These are phyloP conservation scores for Zygoascus sp. DNA, from an alignment of 1,139 yeast genomes.

Conservation along the genomic window DNA sequence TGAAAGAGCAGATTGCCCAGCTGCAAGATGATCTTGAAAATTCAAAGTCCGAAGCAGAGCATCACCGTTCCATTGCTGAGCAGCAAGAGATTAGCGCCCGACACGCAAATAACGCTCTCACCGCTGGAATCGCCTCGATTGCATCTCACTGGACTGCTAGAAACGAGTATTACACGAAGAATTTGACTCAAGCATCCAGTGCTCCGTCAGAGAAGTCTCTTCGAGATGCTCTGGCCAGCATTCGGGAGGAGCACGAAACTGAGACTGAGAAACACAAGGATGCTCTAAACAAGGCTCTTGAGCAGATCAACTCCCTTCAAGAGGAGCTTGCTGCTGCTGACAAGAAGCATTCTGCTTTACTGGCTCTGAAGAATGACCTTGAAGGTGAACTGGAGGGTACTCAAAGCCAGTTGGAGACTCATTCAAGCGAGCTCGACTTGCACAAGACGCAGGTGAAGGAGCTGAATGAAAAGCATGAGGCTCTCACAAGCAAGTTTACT, in stretches of 20 bases:
- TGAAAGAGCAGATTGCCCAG: slow-evolving; percentile 23
- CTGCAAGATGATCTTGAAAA: slow-evolving; percentile 18
- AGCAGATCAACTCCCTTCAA: slow-evolving; percentile 9
- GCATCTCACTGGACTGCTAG: slow-evolving; percentile 32
- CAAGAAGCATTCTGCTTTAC: slow-evolving; percentile 3
- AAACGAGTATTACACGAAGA: slow-evolving; percentile 20
- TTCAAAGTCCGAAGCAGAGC: slow-evolving; percentile 20
- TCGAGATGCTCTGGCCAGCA: neutral
- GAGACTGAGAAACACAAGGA: slow-evolving; percentile 15
- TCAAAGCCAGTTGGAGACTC: slow-evolving; percentile 19
- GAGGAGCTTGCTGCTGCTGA: slow-evolving; percentile 5
- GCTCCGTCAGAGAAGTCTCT: slow-evolving; percentile 2
- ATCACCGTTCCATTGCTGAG: slow-evolving; percentile 20
- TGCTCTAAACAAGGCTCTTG: slow-evolving; percentile 12
- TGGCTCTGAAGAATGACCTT: slow-evolving; percentile 10
- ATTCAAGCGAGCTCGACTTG: slow-evolving; percentile 15
- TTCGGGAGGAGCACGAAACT: slow-evolving; percentile 3
- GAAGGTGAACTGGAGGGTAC: slow-evolving; percentile 17
- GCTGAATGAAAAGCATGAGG: slow-evolving; percentile 18
- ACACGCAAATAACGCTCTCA: slow-evolving; percentile 26
- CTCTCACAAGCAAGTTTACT: slow-evolving; percentile 13
- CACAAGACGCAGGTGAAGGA: slow-evolving; percentile 36
- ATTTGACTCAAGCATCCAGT: slow-evolving; percentile 11
- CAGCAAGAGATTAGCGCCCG: slow-evolving; percentile 24
- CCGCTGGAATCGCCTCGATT: slow-evolving; percentile 27